Conservation (phyloP, 2,329 filamentous ascomycete species). For the Penicillium sclerotiorum region DNA sequence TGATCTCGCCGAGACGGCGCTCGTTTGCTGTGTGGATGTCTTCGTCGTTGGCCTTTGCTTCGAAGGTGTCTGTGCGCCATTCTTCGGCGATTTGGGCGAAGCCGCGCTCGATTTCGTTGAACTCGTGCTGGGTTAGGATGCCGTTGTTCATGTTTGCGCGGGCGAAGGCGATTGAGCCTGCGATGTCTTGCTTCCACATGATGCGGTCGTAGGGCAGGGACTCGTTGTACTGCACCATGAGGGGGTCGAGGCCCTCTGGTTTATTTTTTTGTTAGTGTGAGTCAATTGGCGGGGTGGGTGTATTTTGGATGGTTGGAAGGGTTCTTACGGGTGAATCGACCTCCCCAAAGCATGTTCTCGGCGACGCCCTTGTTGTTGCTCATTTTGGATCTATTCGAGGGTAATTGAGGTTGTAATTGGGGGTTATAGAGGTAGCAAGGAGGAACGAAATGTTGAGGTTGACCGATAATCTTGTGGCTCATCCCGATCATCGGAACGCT, state of each 20-base stretch:
- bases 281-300: slow-evolving; percentile 18
- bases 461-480: slow-evolving; percentile 1
- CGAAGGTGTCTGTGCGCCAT: slow-evolving; percentile 45
- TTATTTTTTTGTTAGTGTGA: slow-evolving; percentile 21
- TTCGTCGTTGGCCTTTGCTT: slow-evolving; percentile 49
- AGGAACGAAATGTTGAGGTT: not conserved
- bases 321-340: slow-evolving; percentile 60
- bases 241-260: slow-evolving; percentile 76
- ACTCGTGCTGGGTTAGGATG: slow-evolving; percentile 73
- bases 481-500: slow-evolving; percentile 5
- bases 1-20: slow-evolving; percentile 76
- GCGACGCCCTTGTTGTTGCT: slow-evolving; percentile 41
- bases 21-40: slow-evolving; percentile 72
- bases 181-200: slow-evolving; percentile 79
- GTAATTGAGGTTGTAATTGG: not conserved
- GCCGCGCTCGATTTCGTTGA: slow-evolving; percentile 72
- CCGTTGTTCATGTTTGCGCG: slow-evolving; percentile 74
- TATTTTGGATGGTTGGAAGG: slow-evolving; percentile 4
- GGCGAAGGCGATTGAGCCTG: slow-evolving; percentile 78
- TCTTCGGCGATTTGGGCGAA: slow-evolving; percentile 59
- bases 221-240: slow-evolving; percentile 85
- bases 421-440: not conserved
- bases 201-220: slow-evolving; percentile 76
- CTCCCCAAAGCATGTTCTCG: slow-evolving; percentile 62
- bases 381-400: slow-evolving; percentile 30